Evolutionary conservation across 352 stramenopile species (phyloP).

Genomic region (Aphanomyces astaci): DNA sequence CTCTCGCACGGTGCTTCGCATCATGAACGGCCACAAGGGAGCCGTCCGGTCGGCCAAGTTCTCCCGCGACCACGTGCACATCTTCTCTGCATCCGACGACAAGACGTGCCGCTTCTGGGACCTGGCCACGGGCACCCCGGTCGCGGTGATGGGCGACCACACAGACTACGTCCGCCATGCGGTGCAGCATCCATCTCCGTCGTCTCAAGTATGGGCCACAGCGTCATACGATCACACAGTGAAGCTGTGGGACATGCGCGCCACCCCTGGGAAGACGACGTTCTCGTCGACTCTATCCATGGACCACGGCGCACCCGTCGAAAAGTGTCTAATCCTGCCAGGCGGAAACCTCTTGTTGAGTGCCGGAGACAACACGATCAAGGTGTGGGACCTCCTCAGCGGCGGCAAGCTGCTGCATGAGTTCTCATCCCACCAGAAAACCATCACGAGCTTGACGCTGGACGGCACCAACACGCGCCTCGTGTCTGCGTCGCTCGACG

Average conservation of each 20-base stretch:
- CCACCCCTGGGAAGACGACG: conserved; percentile 46
- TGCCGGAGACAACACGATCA: conserved; percentile 83
- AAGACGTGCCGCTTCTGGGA: conserved; percentile 86
- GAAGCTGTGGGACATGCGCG: conserved; percentile 86
- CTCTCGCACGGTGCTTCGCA: conserved; percentile 74
- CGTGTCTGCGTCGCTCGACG: conserved; percentile 85
- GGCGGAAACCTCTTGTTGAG: conserved; percentile 76
- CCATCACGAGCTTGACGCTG: conserved; percentile 85
- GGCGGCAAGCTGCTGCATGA: conserved; percentile 77
- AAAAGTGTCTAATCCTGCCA: conserved; percentile 80
- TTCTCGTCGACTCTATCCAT: conserved; percentile 44
- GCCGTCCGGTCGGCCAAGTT: conserved; percentile 75
- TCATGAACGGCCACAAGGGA: conserved; percentile 77
- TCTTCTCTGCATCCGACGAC: conserved; percentile 87
- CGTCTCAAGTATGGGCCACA: conserved; percentile 75
- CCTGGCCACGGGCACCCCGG: conserved; percentile 68
- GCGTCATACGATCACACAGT: conserved; percentile 91
- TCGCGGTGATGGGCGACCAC: conserved; percentile 73
- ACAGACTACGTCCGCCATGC: conserved; percentile 84
- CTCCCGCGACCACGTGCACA: conserved; percentile 72
- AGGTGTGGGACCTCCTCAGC: conserved; percentile 90
- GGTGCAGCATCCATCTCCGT: conserved; percentile 49
- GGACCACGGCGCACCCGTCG: conserved; percentile 83
- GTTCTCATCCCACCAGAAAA: conserved; percentile 91
- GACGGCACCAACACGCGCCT: conserved; percentile 84